Conservation (phyloP, 192 early-diverging fungal species). For the Mortierella hygrophila region DNA sequence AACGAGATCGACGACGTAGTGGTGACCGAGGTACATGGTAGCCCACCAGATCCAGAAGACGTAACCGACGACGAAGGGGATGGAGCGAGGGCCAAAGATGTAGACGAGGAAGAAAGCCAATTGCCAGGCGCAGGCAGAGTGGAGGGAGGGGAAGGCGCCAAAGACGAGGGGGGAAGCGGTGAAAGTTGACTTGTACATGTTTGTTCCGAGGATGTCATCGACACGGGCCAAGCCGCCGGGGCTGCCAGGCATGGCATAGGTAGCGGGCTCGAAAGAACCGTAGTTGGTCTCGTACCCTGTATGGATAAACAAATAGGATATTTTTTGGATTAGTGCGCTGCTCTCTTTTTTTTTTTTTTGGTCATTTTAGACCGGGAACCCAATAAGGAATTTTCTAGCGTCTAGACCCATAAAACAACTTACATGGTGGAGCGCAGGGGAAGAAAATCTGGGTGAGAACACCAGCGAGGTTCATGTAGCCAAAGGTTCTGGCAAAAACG, state of each 20-base stretch:
- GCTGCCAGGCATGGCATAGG: constrained; percentile 74
- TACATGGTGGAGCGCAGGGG: constrained; percentile 79
- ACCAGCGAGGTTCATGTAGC: constrained; percentile 76
- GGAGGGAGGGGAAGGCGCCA: constrained; percentile 82
- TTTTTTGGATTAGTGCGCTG: not conserved
- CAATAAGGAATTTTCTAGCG: not conserved
- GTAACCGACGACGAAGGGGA: constrained; percentile 63
- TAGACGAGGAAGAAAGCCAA: constrained; percentile 70
- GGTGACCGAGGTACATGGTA: constrained; percentile 82
- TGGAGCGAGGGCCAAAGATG: constrained; percentile 59
- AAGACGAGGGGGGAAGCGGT: constrained; percentile 78
- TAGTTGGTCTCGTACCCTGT: constrained; percentile 78
- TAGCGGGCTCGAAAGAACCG: constrained; percentile 69
- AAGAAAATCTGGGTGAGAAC: constrained; percentile 76
- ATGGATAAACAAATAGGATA: not conserved
- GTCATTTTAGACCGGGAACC: constrained; percentile 1
- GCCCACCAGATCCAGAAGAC: constrained; percentile 85
- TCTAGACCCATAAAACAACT: constrained; percentile 20
- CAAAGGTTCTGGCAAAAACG: constrained; percentile 72
- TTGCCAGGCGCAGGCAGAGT: constrained; percentile 77
- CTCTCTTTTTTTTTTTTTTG: constrained; percentile 6
- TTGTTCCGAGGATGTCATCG: constrained; percentile 72
- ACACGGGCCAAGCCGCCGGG: constrained; percentile 78
- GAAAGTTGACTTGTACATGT: constrained; percentile 74
- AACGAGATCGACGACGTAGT: constrained; percentile 80